Evolutionary conservation across 225 moss, liverwort and hornwort species (phyloP).

Genomic region (Sphagnum tenellum): DNA sequence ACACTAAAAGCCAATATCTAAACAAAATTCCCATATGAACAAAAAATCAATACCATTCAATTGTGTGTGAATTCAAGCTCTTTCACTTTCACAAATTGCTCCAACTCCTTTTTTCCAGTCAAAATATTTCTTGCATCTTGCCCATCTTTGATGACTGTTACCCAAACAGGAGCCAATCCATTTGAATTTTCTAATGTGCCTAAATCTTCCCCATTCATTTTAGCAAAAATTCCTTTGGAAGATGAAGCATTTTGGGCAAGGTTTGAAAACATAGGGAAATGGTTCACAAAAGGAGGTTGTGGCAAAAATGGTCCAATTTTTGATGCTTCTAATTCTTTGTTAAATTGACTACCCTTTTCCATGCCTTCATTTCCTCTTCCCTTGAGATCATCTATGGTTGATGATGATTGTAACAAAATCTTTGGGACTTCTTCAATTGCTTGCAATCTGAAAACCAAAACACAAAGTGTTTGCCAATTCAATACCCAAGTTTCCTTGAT

Average conservation of each 20-base stretch:
- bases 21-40: background rate
- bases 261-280: slow-evolving; percentile 1
- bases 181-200: background rate
- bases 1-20: no score
- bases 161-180: background rate
- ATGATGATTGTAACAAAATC: background rate
- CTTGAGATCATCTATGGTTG: background rate
- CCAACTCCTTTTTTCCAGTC: background rate
- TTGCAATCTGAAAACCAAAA: slow-evolving; percentile 3
- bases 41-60: background rate
- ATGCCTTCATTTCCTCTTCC: background rate
- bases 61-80: slow-evolving; percentile 1
- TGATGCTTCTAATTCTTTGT: background rate
- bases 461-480: background rate
- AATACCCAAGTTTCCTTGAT: background rate
- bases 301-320: background rate
- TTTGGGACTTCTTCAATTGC: slow-evolving; percentile 1
- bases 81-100: background rate
- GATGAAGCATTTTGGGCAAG: background rate
- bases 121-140: background rate
- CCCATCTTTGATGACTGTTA: slow-evolving; percentile 6
- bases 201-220: background rate
- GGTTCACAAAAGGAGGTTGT: slow-evolving; percentile 1
- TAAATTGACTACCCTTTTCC: background rate
- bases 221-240: background rate